Base-by-base conservation (phyloP, 768 basidiomycete species). In the Phlegmacium glaucopus region DNA sequence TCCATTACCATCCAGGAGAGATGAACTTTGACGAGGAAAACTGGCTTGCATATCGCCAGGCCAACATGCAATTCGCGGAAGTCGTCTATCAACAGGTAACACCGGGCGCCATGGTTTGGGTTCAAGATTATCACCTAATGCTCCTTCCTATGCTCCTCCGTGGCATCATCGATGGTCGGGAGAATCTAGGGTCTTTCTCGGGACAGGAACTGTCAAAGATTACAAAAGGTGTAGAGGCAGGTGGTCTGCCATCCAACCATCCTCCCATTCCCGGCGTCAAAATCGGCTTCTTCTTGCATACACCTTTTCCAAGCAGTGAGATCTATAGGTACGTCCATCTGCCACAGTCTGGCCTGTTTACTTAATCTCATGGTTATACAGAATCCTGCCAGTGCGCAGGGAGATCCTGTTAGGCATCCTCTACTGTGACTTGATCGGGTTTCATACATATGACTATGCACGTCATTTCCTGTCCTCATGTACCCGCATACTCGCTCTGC, bases 1-100 rank as follows among this genome's bases (percentile, higher is more conserved):
- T 99, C 78, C 96, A 99, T 66, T 99, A 97, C 70, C 95, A 98
- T 66, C 96, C 96, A 7, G 95, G 95, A 54, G 96, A 98, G 72
- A 98, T 99, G 94, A 95, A 93, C 69, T 99, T 99, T 62, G 95
- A 97, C 67, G 93, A 96, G 72, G 90, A 90, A 63, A 91, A 98
- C 65, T 99, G 96, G 96, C 82, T 85, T 44, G 96, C 93, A 11
- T 99, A 98, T 68, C 85, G 96, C 30, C 93, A 96, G 66, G 95
- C 95, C 39, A 99, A 98, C 66, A 74, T 94, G 71, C 78, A 83
- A 55, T 99, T 99, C 60, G 95, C 96, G 1, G 88, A 97, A 65
- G 90, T 77, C 16, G 90, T 98, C 48, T 78, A 81, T 51, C 73
- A 76, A 39, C 88, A 93, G 63, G 73, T 93, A 46, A 79, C 77